Percentiles rank a stretch among this genome's conserved stretches.
phyloP scores from a whole-genome alignment of 805 yeast genomes.

The Candida ipomoeae region DNA sequence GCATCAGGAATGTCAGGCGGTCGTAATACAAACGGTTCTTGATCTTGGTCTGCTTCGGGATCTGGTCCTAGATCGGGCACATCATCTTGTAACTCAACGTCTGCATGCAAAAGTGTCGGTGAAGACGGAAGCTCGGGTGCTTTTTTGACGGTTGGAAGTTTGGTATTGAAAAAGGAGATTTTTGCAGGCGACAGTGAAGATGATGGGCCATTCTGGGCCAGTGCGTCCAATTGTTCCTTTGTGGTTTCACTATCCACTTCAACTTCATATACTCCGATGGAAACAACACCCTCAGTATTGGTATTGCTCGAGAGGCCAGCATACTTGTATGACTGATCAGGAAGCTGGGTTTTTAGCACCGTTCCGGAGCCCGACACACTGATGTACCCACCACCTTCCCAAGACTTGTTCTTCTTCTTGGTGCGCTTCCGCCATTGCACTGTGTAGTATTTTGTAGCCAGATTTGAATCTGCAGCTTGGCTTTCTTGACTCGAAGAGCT shows the following conservation, averaged over 20 bases:
- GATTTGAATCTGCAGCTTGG: neutral
- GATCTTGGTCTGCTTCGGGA: neutral
- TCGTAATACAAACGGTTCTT: slow-evolving; percentile 3
- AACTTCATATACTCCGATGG: slow-evolving; percentile 57
- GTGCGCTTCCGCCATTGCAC: slow-evolving; percentile 71
- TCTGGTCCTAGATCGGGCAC: neutral
- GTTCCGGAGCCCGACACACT: slow-evolving; percentile 25
- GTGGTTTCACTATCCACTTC: slow-evolving; percentile 43
- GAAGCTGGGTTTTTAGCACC: slow-evolving; percentile 26
- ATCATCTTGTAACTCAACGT: neutral
- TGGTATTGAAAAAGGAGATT: neutral
- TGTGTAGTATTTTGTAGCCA: slow-evolving; percentile 13
- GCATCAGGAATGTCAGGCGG: neutral
- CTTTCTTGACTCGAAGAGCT: neutral
- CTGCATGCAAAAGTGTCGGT: neutral
- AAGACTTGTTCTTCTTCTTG: slow-evolving; percentile 76
- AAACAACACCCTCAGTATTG: slow-evolving; percentile 29
- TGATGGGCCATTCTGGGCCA: neutral
- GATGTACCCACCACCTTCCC: slow-evolving; percentile 90
- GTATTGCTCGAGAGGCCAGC: slow-evolving; percentile 13
- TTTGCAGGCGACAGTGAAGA: neutral
- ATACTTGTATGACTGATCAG: slow-evolving; percentile 20
- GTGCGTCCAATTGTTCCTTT: slow-evolving; percentile 3
- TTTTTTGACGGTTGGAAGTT: neutral
- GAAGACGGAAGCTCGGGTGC: neutral